Conservation (phyloP, 345 rosid genomes). For the Angophora floribunda region DNA sequence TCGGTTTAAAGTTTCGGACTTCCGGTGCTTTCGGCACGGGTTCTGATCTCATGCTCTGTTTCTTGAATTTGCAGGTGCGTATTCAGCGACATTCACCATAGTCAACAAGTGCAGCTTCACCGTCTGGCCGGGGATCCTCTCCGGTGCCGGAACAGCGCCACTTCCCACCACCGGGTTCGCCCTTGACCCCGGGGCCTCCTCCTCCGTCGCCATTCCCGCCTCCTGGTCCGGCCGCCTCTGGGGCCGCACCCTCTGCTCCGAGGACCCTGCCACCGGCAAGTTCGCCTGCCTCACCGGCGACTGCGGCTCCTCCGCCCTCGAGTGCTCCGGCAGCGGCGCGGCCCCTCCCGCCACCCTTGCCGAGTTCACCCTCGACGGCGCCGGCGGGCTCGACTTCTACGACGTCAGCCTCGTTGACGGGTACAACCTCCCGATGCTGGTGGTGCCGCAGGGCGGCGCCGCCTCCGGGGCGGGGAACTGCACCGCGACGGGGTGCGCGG, state of each 20-base stretch:
- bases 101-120: slow-evolving; percentile 48
- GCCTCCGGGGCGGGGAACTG: slow-evolving; percentile 24
- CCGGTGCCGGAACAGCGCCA: slow-evolving; percentile 44
- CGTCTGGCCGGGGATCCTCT: slow-evolving; percentile 63
- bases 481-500: slow-evolving; percentile 34
- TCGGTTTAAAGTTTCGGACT: not conserved
- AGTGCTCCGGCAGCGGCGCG: slow-evolving; percentile 48
- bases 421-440: slow-evolving; percentile 51
- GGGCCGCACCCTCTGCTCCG: slow-evolving; percentile 56
- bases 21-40: not conserved
- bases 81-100: slow-evolving; percentile 30
- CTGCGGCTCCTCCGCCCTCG: slow-evolving; percentile 32
- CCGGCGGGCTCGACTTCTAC: slow-evolving; percentile 43
- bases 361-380: slow-evolving; percentile 46
- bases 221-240: slow-evolving; percentile 72
- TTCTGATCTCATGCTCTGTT: not conserved
- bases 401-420: slow-evolving; percentile 74
- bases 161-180: slow-evolving; percentile 49
- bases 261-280: slow-evolving; percentile 40
- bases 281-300: slow-evolving; percentile 56
- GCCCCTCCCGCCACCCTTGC: slow-evolving; percentile 54
- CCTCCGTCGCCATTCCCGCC: slow-evolving; percentile 20
- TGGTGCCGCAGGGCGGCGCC: slow-evolving; percentile 34
- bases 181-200: slow-evolving; percentile 30
- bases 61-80: not conserved